These are phyloP conservation scores for Trichophyton mentagrophytes DNA, from an alignment of 2,329 filamentous ascomycete species.

Conservation along the genomic window DNA sequence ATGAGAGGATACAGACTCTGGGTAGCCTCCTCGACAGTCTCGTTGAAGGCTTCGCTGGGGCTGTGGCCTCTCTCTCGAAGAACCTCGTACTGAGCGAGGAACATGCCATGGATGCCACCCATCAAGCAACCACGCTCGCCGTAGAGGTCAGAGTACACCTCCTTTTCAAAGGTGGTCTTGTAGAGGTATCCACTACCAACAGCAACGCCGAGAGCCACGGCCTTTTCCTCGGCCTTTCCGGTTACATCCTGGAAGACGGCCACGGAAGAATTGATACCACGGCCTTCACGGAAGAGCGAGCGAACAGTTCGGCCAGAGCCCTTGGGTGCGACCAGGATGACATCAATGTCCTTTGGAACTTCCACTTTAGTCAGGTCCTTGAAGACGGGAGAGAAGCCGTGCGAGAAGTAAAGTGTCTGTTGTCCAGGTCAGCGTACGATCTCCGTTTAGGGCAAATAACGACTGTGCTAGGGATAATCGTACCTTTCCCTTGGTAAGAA, in stretches of 20 bases:
- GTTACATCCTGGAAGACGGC: constrained; percentile 98
- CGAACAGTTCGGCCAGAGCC: constrained; percentile 97
- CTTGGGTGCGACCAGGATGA: constrained; percentile 99
- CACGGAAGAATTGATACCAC: constrained; percentile 98
- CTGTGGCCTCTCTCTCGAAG: constrained; percentile 96
- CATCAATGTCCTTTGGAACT: constrained; percentile 86
- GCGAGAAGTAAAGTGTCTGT: constrained; percentile 98
- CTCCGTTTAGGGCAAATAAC: not conserved
- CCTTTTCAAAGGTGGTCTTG: constrained; percentile 99
- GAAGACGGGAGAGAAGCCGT: constrained; percentile 99
- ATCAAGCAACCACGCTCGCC: constrained; percentile 99
- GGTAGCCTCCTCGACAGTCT: constrained; percentile 99
- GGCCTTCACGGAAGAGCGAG: constrained; percentile 96
- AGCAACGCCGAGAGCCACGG: constrained; percentile 88
- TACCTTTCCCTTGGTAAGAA: constrained; percentile 97
- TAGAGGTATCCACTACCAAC: constrained; percentile 98
- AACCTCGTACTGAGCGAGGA: constrained; percentile 99
- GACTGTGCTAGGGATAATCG: not conserved
- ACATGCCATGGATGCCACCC: constrained; percentile 99
- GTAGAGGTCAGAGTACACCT: constrained; percentile 99
- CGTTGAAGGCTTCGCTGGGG: constrained; percentile 98
- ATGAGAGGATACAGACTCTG: constrained; percentile 97
- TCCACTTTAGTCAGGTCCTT: constrained; percentile 99
- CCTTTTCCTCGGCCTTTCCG: constrained; percentile 96
- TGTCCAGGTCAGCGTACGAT: constrained; percentile 10